A percentile compares a stretch with the other conserved stretches of the same genome.
phyloP scores from a whole-genome alignment of 1,139 yeast species.

The Suhomyces wounanorum region DNA sequence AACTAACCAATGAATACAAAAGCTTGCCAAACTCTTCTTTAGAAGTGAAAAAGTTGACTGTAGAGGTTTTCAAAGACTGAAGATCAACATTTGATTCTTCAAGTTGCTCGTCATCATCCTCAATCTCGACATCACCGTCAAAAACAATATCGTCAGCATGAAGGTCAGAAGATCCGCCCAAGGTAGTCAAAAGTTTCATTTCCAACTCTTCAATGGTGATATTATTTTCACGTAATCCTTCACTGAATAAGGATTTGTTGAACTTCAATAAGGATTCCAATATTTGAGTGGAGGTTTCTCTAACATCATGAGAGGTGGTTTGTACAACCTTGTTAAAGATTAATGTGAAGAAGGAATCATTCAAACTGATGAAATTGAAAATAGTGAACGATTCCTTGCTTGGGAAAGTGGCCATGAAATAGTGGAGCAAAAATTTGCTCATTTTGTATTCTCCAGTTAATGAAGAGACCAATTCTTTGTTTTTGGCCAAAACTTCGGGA shows the following conservation, averaged over 20 bases:
- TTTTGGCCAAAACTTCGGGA: slow-evolving; percentile 17
- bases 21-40: slow-evolving; percentile 45
- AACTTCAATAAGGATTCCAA: slow-evolving; percentile 47
- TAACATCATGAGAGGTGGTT: slow-evolving; percentile 19
- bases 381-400: slow-evolving; percentile 22
- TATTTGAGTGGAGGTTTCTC: slow-evolving; percentile 38
- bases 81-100: slow-evolving; percentile 21
- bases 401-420: slow-evolving; percentile 26
- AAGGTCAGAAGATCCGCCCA: slow-evolving; percentile 29
- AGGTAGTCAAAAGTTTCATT: slow-evolving; percentile 65
- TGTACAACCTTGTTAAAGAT: slow-evolving; percentile 27
- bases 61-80: slow-evolving; percentile 21
- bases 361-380: slow-evolving; percentile 27
- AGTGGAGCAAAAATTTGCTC: slow-evolving; percentile 33
- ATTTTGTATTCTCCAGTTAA: slow-evolving; percentile 34
- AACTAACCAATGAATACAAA: slow-evolving; percentile 32
- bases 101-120: slow-evolving; percentile 24
- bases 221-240: slow-evolving; percentile 39
- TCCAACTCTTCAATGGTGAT: slow-evolving; percentile 60
- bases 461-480: slow-evolving; percentile 18
- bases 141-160: slow-evolving; percentile 26
- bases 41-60: slow-evolving; percentile 42
- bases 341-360: slow-evolving; percentile 24
- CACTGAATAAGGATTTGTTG: slow-evolving; percentile 43
- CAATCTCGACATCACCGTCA: slow-evolving; percentile 24